Percentiles rank a stretch among this genome's conserved stretches.
Conservation (phyloP, 73 alveolate genomes). For the Symbiodinium pilosum region DNA sequence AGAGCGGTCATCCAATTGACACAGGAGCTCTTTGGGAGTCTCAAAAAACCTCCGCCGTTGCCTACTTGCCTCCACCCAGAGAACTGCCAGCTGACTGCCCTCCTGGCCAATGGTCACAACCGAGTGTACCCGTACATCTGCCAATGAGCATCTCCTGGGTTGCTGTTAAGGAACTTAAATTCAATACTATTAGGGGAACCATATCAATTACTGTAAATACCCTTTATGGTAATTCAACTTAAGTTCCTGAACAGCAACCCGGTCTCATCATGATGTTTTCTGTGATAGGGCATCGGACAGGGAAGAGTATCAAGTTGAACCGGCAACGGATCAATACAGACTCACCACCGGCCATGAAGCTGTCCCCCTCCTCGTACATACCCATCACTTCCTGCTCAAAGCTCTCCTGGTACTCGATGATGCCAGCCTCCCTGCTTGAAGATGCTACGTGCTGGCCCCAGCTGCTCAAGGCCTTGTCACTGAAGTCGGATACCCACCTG, state of each 20-base stretch:
- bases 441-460: slow-evolving; percentile 7
- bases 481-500: slow-evolving; percentile 26
- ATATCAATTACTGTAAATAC: too few species aligned
- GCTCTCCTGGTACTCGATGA: slow-evolving; percentile 38
- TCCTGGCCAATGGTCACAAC: neutral
- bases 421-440: neutral
- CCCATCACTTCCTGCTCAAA: slow-evolving; percentile 47
- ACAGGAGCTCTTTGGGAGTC: neutral
- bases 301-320: slow-evolving; percentile 27
- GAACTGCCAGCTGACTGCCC: slow-evolving; percentile 1
- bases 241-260: too few species aligned
- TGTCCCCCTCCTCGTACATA: slow-evolving; percentile 3
- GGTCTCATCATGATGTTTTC: neutral
- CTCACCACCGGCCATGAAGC: slow-evolving; percentile 7
- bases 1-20: neutral
- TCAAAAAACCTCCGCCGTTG: neutral
- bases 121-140: slow-evolving; percentile 2
- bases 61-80: neutral
- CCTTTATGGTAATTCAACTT: too few species aligned
- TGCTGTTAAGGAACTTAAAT: too few species aligned
- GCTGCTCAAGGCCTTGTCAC: neutral
- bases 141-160: neutral
- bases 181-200: too few species aligned
- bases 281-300: neutral
- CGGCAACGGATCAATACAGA: neutral